Evolutionary conservation across 106 monocot genomes (phyloP).

Genomic region (Apostasia ramifera): DNA sequence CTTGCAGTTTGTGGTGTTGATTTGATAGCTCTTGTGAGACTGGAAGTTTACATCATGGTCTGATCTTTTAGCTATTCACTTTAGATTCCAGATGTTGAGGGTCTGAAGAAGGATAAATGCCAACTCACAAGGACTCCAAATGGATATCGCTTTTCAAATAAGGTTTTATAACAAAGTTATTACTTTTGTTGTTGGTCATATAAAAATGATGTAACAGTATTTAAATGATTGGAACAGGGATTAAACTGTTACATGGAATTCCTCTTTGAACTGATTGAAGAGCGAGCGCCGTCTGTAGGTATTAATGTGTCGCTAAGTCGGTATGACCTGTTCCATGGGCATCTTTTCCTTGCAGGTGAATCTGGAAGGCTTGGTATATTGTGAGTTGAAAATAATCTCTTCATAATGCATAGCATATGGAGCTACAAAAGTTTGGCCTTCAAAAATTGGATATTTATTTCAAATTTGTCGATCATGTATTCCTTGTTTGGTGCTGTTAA

Average conservation of each 20-base stretch:
- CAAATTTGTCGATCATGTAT: too few species aligned
- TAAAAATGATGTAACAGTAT: not conserved
- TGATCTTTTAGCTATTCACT: not conserved
- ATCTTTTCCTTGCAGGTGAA: constrained; percentile 69
- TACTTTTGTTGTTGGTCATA: not conserved
- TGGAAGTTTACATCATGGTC: too few species aligned
- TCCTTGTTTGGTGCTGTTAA: not conserved
- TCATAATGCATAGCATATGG: not conserved
- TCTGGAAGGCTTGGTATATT: constrained; percentile 84
- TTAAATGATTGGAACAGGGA: constrained; percentile 36
- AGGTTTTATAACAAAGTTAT: constrained; percentile 27
- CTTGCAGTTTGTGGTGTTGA: too few species aligned
- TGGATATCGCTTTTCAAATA: constrained; percentile 63
- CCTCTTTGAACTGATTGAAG: constrained; percentile 74
- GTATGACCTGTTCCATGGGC: constrained; percentile 96
- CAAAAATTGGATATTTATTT: too few species aligned
- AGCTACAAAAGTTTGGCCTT: not conserved
- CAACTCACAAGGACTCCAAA: constrained; percentile 82
- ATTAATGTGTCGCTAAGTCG: constrained; percentile 74
- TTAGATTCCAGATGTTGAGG: constrained; percentile 88
- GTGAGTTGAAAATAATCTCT: constrained; percentile 32
- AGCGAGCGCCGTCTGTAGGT: constrained; percentile 57
- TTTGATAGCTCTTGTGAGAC: too few species aligned
- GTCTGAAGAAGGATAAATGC: constrained; percentile 53
- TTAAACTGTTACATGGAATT: constrained; percentile 82